Evolutionary conservation across 345 rosid species (phyloP).

Genomic region (Arabidopsis arenosa): DNA sequence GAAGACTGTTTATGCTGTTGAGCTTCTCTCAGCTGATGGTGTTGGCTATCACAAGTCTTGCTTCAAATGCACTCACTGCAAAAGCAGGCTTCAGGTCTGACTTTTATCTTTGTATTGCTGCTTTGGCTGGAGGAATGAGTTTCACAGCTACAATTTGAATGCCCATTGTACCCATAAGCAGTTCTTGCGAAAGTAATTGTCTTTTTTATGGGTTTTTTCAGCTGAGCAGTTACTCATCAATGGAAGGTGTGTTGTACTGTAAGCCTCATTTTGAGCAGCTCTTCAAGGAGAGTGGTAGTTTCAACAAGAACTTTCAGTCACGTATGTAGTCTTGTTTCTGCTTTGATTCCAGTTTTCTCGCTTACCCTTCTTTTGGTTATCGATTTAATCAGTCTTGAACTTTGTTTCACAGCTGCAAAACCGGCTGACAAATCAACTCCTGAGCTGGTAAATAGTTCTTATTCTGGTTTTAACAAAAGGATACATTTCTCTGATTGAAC

Average conservation of each 20-base stretch:
- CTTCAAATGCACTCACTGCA: conserved; percentile 92
- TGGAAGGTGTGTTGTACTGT: conserved; percentile 82
- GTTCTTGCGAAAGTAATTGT: conserved; percentile 31
- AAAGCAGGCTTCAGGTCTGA: conserved; percentile 68
- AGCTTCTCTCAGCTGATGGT: conserved; percentile 79
- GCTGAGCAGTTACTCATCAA: conserved; percentile 73
- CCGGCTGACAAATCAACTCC: conserved; percentile 52
- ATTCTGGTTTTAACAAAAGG: background rate
- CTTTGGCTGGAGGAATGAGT: background rate
- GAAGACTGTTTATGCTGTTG: conserved; percentile 75
- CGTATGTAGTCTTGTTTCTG: conserved; percentile 38
- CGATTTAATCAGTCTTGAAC: background rate
- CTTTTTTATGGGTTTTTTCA: conserved; percentile 32
- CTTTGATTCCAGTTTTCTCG: background rate
- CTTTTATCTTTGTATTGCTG: background rate
- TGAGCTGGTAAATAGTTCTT: conserved; percentile 44
- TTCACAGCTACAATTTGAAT: background rate
- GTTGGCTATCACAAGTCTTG: conserved; percentile 80
- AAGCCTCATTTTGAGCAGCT: conserved; percentile 91
- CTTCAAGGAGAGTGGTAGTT: conserved; percentile 64
- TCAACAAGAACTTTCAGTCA: conserved; percentile 56
- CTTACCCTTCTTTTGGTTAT: background rate
- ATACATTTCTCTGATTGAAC: background rate
- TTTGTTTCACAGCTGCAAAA: conserved; percentile 52
- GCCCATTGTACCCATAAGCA: background rate